These are phyloP conservation scores for Corylus avellana DNA, from an alignment of 306 rosid species.

Conservation along the genomic window DNA sequence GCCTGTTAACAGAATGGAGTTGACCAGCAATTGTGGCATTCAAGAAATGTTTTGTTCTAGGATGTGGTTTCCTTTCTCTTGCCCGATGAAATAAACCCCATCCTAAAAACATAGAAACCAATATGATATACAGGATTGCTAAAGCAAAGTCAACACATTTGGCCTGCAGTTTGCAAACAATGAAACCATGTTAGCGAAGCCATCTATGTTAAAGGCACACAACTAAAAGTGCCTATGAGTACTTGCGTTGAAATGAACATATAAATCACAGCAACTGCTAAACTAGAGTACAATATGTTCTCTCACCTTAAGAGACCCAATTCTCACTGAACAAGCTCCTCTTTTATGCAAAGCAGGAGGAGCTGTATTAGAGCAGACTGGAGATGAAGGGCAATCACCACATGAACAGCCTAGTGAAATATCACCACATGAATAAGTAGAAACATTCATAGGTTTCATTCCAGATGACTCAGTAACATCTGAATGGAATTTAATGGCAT, in stretches of 20 bases:
- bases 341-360: slow-evolving; percentile 46
- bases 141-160: slow-evolving; percentile 77
- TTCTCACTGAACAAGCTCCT: slow-evolving; percentile 70
- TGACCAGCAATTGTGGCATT: slow-evolving; percentile 49
- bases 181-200: slow-evolving; percentile 34
- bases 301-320: slow-evolving; percentile 83
- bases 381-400: slow-evolving; percentile 91
- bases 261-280: slow-evolving; percentile 25
- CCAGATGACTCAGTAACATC: slow-evolving; percentile 54
- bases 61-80: slow-evolving; percentile 52
- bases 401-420: slow-evolving; percentile 94
- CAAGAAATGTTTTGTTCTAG: slow-evolving; percentile 51
- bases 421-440: slow-evolving; percentile 91
- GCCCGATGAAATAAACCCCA: slow-evolving; percentile 72
- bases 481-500: slow-evolving; percentile 64
- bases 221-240: slow-evolving; percentile 7
- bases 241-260: slow-evolving; percentile 22
- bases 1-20: slow-evolving; percentile 52
- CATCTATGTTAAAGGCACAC: slow-evolving; percentile 1
- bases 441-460: slow-evolving; percentile 90
- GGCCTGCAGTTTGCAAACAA: slow-evolving; percentile 57
- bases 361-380: slow-evolving; percentile 68
- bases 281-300: slow-evolving; percentile 22
- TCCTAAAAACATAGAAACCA: slow-evolving; percentile 67
- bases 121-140: slow-evolving; percentile 63